Evolutionary conservation across 2,329 filamentous ascomycete species (phyloP).

Genomic region (Thielaviopsis punctulata): DNA sequence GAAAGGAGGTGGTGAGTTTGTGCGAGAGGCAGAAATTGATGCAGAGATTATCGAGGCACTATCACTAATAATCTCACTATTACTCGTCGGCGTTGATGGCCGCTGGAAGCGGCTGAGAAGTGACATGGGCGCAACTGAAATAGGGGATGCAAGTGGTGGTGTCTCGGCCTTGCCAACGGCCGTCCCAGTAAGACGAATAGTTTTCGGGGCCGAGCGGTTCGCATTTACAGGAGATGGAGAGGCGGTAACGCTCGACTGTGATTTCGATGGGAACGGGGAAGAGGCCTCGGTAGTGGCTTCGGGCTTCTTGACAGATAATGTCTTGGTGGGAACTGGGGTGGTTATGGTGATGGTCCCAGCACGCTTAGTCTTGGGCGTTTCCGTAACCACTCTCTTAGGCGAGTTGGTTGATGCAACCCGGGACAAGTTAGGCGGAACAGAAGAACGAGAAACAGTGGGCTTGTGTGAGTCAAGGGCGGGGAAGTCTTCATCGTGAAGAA

Average conservation of each 20-base stretch:
- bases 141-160: slow-evolving; percentile 28
- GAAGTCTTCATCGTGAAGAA: slow-evolving; percentile 45
- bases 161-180: neutral
- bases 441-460: neutral
- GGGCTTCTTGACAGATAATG: neutral
- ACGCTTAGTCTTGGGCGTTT: slow-evolving; percentile 6
- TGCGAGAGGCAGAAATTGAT: slow-evolving; percentile 48
- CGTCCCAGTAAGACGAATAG: slow-evolving; percentile 6
- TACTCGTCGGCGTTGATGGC: slow-evolving; percentile 46
- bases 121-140: neutral
- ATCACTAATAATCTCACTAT: slow-evolving; percentile 60
- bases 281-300: neutral
- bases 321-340: neutral
- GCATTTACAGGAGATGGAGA: slow-evolving; percentile 2
- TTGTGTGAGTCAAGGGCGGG: slow-evolving; percentile 20
- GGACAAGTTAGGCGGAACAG: neutral
- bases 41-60: slow-evolving; percentile 57
- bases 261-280: slow-evolving; percentile 1
- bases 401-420: neutral
- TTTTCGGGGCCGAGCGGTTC: slow-evolving; percentile 2
- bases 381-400: slow-evolving; percentile 2
- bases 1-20: slow-evolving; percentile 49
- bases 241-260: neutral
- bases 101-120: slow-evolving; percentile 23
- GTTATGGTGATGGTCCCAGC: neutral